Percentiles rank a stretch among this genome's conserved stretches.
These are phyloP conservation scores for Pterocarpus santalinus DNA, from an alignment of 306 rosid genomes.

Conservation along the genomic window DNA sequence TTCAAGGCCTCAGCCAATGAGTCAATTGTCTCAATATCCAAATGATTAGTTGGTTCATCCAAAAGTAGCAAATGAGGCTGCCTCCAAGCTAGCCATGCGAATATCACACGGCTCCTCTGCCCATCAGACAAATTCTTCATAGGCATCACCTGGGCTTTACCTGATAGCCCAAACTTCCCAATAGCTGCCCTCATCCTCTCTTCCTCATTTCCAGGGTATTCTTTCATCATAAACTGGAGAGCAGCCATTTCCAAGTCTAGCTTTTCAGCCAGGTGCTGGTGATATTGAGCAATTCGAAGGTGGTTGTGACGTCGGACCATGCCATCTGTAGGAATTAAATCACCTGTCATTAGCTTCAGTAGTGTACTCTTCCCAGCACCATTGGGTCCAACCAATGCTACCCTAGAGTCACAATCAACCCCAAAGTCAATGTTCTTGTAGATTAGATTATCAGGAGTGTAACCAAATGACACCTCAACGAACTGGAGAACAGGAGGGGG, in stretches of 20 bases:
- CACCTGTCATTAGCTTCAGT: slow-evolving; percentile 99
- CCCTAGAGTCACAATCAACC: slow-evolving; percentile 90
- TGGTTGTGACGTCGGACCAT: slow-evolving; percentile 97
- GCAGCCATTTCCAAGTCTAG: slow-evolving; percentile 91
- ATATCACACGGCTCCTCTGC: slow-evolving; percentile 90
- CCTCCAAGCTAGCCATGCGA: slow-evolving; percentile 93
- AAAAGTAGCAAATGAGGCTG: slow-evolving; percentile 88
- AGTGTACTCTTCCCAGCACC: slow-evolving; percentile 99
- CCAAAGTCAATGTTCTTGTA: slow-evolving; percentile 92
- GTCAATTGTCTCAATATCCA: slow-evolving; percentile 97
- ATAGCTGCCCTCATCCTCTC: slow-evolving; percentile 95
- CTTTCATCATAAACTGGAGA: slow-evolving; percentile 80
- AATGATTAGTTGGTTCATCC: slow-evolving; percentile 97
- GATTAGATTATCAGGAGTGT: slow-evolving; percentile 87
- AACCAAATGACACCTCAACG: slow-evolving; percentile 87
- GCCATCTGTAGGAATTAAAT: slow-evolving; percentile 81
- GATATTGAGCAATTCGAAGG: slow-evolving; percentile 93
- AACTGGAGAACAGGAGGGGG: slow-evolving; percentile 99
- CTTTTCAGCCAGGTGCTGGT: slow-evolving; percentile 93
- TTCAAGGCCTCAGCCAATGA: slow-evolving; percentile 95
- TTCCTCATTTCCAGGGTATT: slow-evolving; percentile 95
- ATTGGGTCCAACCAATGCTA: slow-evolving; percentile 97
- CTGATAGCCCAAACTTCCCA: slow-evolving; percentile 91
- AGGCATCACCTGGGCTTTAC: slow-evolving; percentile 99
- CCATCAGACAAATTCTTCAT: slow-evolving; percentile 97